A percentile compares a stretch with the other conserved stretches of the same genome.
phyloP scores from a whole-genome alignment of 495 filamentous ascomycete genomes.

The Aspergillus ostianus region DNA sequence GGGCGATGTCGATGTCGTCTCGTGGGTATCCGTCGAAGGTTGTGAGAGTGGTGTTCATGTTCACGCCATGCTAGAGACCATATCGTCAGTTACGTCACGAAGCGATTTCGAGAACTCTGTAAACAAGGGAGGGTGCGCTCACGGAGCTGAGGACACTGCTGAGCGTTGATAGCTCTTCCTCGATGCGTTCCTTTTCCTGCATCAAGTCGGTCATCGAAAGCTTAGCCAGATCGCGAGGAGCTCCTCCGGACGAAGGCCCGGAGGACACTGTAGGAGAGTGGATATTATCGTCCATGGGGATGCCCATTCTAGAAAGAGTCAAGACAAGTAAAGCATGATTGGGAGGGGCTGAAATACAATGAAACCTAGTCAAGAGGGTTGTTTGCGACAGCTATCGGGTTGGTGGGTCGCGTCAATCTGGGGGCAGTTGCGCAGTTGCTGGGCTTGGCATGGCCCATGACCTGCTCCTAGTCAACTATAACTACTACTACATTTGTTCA shows the following conservation, averaged over 20 bases:
- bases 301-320: slow-evolving; percentile 35
- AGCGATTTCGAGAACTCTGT: background rate
- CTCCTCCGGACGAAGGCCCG: slow-evolving; percentile 60
- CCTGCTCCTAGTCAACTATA: background rate
- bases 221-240: slow-evolving; percentile 52
- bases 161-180: slow-evolving; percentile 80
- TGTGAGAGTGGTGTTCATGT: slow-evolving; percentile 85
- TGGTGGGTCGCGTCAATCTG: slow-evolving; percentile 3
- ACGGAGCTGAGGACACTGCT: slow-evolving; percentile 87
- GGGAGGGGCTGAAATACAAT: background rate
- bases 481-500: background rate
- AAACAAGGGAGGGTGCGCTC: slow-evolving; percentile 27
- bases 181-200: slow-evolving; percentile 73
- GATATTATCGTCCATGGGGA: slow-evolving; percentile 63
- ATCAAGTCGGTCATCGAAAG: slow-evolving; percentile 64
- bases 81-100: background rate
- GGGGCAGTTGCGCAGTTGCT: background rate
- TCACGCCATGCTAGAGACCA: slow-evolving; percentile 72
- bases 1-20: slow-evolving; percentile 90
- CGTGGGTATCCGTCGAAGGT: slow-evolving; percentile 93
- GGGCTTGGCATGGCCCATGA: background rate
- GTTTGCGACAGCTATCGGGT: slow-evolving; percentile 1
- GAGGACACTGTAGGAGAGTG: slow-evolving; percentile 74
- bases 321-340: slow-evolving; percentile 3
- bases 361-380: background rate